Base-by-base conservation (phyloP, 1,139 yeast genomes). In the Suhomyces wounanorum region DNA sequence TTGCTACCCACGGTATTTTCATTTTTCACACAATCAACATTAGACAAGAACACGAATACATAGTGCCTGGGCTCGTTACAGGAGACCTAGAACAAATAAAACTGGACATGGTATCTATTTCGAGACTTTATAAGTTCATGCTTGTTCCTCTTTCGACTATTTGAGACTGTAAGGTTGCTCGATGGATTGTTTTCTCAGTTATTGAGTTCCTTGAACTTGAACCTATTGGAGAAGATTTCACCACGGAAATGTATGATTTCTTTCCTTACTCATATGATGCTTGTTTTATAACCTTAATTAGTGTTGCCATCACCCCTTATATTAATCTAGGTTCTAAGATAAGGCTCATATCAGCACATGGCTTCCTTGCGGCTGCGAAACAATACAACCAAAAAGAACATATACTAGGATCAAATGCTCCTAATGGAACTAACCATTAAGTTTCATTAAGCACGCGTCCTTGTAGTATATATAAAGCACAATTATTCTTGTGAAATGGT, bases 331-430 rank as follows among this genome's bases (percentile, higher is more conserved):
- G 17, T 30, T 41, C 25, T 6, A 16, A 7, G n/a, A 11, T 26
- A 14, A 14, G 43, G 43, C n/a, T 17, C 31, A 14, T 37, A 30
- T 25, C 28, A 30, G 28, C 23, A 45, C 26, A 40, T 40, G 41
- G 44, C 40, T 31, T 11, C 26, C 8, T 37, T 37, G 18, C 38
- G 45, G 45, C 45, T 46, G 49, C 49, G 49, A 46, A 46, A 41
- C 45, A 14, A 33, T 33, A 33, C 2, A 3, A 14, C 18, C 37
- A 8, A 33, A 16, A 3, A 13, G 30, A 26, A 26, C 13, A 8
- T 31, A 33, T 10, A 18, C 14, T 33, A n/a, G 37, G 2, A 33
- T 33, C 37, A 16, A 13, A n/a, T 33, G 37, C 37, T 33, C 37
- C 37, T 33, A 33, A 33, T 33, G 33, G 33, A 30, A 14, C 33